These are phyloP conservation scores for Amaranthus tricolor DNA, from an alignment of 179 eudicot species.

Conservation along the genomic window DNA sequence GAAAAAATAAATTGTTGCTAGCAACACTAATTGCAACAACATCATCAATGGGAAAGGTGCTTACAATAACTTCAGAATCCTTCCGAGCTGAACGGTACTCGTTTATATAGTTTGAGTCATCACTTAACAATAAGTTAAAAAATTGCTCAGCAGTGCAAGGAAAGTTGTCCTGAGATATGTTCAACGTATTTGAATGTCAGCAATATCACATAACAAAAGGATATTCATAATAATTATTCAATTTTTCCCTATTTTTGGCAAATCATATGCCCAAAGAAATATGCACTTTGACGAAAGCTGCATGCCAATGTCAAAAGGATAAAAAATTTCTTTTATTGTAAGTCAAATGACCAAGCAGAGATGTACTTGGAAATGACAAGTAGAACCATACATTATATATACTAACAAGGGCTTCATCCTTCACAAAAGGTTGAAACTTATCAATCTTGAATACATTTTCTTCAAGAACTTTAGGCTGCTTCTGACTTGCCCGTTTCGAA, in stretches of 20 bases:
- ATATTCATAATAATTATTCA: neutral
- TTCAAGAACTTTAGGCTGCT: conserved; percentile 44
- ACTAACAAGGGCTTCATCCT: conserved; percentile 67
- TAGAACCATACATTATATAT: conserved; percentile 55
- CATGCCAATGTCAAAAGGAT: too few species aligned
- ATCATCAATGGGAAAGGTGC: conserved; percentile 16
- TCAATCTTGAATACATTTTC: conserved; percentile 48
- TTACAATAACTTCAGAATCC: conserved; percentile 74
- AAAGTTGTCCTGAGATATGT: conserved; percentile 53
- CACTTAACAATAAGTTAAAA: conserved; percentile 67
- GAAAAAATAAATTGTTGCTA: neutral
- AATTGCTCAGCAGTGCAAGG: conserved; percentile 79
- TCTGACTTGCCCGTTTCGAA: conserved; percentile 48
- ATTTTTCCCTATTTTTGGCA: neutral
- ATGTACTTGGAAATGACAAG: neutral
- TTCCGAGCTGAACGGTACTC: conserved; percentile 73
- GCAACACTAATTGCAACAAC: neutral
- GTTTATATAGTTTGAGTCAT: conserved; percentile 60
- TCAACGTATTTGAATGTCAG: neutral
- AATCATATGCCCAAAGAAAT: neutral
- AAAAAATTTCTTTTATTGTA: too few species aligned
- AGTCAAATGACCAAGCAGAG: neutral
- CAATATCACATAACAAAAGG: conserved; percentile 7
- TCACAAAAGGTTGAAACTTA: conserved; percentile 74
- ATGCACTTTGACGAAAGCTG: neutral